phyloP scores from a whole-genome alignment of 768 basidiomycete species.

The Cyathus striatus region DNA sequence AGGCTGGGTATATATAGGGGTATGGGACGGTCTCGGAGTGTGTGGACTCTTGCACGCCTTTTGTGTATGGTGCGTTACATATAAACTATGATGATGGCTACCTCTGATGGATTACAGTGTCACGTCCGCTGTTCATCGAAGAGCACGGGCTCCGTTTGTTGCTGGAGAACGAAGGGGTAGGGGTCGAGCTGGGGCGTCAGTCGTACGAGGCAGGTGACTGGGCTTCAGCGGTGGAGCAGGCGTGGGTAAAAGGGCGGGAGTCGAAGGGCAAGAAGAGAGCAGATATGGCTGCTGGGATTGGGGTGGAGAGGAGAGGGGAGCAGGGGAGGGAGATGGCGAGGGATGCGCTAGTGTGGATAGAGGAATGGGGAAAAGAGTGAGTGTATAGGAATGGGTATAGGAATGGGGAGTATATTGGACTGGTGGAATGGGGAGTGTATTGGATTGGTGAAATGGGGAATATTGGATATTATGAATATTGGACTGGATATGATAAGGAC shows the following conservation, averaged over 20 bases:
- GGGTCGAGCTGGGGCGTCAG: conserved; percentile 60
- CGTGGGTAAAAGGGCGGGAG: conserved; percentile 44
- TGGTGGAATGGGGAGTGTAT: no score
- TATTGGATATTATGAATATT: neutral
- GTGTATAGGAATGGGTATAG: conserved; percentile 9
- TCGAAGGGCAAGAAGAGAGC: conserved; percentile 43
- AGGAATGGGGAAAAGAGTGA: no score
- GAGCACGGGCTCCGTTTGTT: conserved; percentile 70
- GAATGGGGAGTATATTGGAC: neutral
- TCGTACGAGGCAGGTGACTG: conserved; percentile 73
- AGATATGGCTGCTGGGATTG: conserved; percentile 28
- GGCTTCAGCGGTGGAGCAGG: conserved; percentile 53
- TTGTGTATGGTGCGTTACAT: conserved; percentile 70
- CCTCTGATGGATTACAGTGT: conserved; percentile 35
- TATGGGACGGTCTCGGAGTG: conserved; percentile 82
- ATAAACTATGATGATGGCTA: no score
- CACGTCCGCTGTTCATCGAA: conserved; percentile 76
- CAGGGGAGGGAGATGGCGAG: conserved; percentile 43
- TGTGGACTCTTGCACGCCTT: conserved; percentile 70
- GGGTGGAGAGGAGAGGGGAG: conserved; percentile 31
- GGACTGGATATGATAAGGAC: no score
- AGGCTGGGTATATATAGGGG: conserved; percentile 36
- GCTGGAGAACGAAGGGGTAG: conserved; percentile 59
- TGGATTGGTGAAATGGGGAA: no score
- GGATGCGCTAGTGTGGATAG: conserved; percentile 48